Evolutionary conservation across 345 rosid species (phyloP), one percentile per base, ranked within the genome.

Genomic region (Aquilaria sinensis): DNA sequence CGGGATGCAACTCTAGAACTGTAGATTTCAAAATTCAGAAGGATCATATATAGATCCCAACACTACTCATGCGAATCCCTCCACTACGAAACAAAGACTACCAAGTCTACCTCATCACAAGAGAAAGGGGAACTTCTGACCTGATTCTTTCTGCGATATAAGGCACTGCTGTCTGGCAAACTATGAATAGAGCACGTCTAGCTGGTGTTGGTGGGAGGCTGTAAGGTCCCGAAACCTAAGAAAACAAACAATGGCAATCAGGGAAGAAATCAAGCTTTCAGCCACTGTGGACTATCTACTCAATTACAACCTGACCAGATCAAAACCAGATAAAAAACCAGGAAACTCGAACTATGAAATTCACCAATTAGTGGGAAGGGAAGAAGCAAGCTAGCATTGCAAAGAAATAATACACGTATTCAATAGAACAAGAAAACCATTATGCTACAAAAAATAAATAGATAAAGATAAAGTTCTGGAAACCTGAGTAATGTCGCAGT

Each of bases 171-270:
- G 92, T 83, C 63, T 88, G 95, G 54, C 85, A 94, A 34, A 94
- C 60, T 53, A 94, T 90, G 72, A 86, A 90, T 71, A 94, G 88
- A 53, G 88, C 83, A 45, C 95, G 92, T 76, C 92, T 85, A 13
- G 99, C 99, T 6, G 95, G 99, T 34, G 96, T 90, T n/a, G 97
- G 99, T 41, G 96, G 78, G 63, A 90, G 92, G 37, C 92, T 85
- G 64, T 80, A 74, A 55, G 82, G 78, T 67, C 96, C 95, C 51
- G 90, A 76, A 74, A 90, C 95, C 97, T 87, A 73, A 55, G 32
- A 56, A 65, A 53, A 75, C 33, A 56, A 53, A 49, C 41, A 58
- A 16, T 51, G 52, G 33, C 16, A 31, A 56, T 63, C 57, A 75
- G 57, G 53, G 60, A 41, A n/a, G 9, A 47, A 30, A 56, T 57